These are phyloP conservation scores for Vigna unguiculata DNA, from an alignment of 306 rosid genomes.

Conservation along the genomic window DNA sequence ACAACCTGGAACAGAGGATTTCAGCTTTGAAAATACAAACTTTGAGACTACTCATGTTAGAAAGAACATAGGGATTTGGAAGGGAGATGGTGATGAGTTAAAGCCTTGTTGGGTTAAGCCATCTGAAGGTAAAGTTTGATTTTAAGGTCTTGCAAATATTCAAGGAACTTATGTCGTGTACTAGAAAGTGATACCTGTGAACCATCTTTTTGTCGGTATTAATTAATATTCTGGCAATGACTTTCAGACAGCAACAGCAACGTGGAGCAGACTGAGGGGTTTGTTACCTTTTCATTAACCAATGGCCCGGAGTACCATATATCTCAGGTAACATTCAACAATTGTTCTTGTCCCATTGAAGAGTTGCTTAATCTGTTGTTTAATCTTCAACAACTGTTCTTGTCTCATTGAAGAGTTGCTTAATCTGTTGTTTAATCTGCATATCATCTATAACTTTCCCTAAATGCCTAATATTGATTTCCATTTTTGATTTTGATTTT, in stretches of 20 bases:
- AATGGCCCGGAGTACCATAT: conserved; percentile 95
- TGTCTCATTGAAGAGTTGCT: conserved; percentile 32
- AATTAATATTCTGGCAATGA: conserved; percentile 35
- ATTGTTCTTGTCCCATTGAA: conserved; percentile 38
- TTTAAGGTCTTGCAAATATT: conserved; percentile 24
- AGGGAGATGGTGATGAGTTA: conserved; percentile 66
- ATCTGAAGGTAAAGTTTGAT: conserved; percentile 58
- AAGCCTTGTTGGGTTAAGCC: conserved; percentile 90
- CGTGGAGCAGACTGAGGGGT: conserved; percentile 79
- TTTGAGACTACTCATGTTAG: conserved; percentile 52
- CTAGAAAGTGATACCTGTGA: background rate
- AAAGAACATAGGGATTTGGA: conserved; percentile 69
- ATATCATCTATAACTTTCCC: background rate
- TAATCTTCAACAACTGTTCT: conserved; percentile 25
- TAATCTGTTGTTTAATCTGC: background rate
- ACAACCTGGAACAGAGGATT: conserved; percentile 73
- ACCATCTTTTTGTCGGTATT: conserved; percentile 12
- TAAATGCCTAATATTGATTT: conserved; percentile 14
- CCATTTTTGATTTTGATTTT: background rate
- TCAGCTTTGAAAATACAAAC: conserved; percentile 55
- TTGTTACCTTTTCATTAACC: conserved; percentile 84
- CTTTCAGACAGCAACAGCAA: conserved; percentile 62
- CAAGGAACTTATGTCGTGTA: conserved; percentile 2
- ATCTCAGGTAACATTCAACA: conserved; percentile 76
- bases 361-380: background rate